Evolutionary conservation across 768 basidiomycete species (phyloP).

Genomic region (Coprinopsis cinerea): DNA sequence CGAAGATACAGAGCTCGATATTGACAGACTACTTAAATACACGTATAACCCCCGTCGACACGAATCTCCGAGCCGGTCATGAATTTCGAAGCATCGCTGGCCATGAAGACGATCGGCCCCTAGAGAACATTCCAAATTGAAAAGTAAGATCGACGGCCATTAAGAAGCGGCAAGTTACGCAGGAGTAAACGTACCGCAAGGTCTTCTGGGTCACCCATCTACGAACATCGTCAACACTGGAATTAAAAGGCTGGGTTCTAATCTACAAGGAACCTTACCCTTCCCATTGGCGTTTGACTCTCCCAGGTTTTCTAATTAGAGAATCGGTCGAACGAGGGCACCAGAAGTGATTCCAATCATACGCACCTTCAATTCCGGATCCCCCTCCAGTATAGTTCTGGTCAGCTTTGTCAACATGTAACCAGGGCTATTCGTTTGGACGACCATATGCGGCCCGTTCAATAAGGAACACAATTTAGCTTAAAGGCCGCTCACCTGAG

Average conservation of each 20-base stretch:
- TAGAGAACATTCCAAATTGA: constrained; percentile 22
- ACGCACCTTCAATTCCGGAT: constrained; percentile 68
- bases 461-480: constrained; percentile 4
- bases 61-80: constrained; percentile 84
- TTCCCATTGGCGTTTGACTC: constrained; percentile 78
- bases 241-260: not conserved
- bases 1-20: too few relatives aligned
- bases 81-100: constrained; percentile 85
- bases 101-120: constrained; percentile 87
- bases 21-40: constrained; percentile 49
- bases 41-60: constrained; percentile 88
- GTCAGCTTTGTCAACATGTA: constrained; percentile 95
- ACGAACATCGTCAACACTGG: constrained; percentile 8
- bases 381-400: constrained; percentile 68
- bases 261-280: constrained; percentile 38
- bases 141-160: not conserved
- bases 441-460: not conserved
- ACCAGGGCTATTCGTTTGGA: constrained; percentile 56
- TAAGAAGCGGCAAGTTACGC: not conserved
- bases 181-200: constrained; percentile 49
- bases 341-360: too few relatives aligned
- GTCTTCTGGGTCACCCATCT: constrained; percentile 94
- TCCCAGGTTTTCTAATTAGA: constrained; percentile 89
- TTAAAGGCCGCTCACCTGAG: constrained; percentile 41
- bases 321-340: too few relatives aligned